These are phyloP conservation scores for Acorus calamus DNA, from an alignment of 106 monocot species.

Conservation along the genomic window DNA sequence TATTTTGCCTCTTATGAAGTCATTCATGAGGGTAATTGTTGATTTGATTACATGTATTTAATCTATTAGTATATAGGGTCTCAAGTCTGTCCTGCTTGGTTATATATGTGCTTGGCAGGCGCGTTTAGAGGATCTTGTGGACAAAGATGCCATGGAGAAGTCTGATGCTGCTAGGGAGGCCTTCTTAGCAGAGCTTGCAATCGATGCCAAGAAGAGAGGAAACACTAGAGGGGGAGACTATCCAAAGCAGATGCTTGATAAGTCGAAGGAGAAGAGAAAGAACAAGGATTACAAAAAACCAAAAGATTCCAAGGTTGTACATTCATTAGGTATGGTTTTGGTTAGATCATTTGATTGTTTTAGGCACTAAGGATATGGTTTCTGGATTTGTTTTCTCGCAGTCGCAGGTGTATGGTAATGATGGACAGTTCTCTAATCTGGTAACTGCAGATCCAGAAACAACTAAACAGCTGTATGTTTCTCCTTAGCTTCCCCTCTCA, in stretches of 20 bases:
- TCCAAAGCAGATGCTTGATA: slow-evolving; percentile 54
- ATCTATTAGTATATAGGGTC: not conserved
- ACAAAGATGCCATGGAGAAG: slow-evolving; percentile 85
- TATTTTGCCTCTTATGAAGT: slow-evolving; percentile 71
- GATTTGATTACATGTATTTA: slow-evolving; percentile 3
- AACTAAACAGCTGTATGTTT: no score
- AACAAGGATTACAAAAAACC: slow-evolving; percentile 55
- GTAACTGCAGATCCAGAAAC: no score
- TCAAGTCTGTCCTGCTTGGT: no score
- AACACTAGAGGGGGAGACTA: slow-evolving; percentile 34
- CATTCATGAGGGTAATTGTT: slow-evolving; percentile 55
- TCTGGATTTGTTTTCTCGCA: no score
- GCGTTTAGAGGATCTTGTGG: slow-evolving; percentile 70
- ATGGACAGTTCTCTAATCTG: no score
- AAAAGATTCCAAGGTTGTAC: slow-evolving; percentile 54
- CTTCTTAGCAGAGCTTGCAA: slow-evolving; percentile 77
- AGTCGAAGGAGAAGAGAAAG: slow-evolving; percentile 80
- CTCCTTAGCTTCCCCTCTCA: no score
- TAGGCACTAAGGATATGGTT: no score
- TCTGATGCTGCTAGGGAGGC: slow-evolving; percentile 93
- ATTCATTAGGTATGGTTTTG: slow-evolving; percentile 5
- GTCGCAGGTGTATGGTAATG: no score
- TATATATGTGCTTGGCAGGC: slow-evolving; percentile 17
- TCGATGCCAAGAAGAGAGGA: slow-evolving; percentile 49
- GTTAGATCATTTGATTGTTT: not conserved